These are phyloP conservation scores for Naegleria fowleri DNA, from an alignment of 208 protist species.

Conservation along the genomic window DNA sequence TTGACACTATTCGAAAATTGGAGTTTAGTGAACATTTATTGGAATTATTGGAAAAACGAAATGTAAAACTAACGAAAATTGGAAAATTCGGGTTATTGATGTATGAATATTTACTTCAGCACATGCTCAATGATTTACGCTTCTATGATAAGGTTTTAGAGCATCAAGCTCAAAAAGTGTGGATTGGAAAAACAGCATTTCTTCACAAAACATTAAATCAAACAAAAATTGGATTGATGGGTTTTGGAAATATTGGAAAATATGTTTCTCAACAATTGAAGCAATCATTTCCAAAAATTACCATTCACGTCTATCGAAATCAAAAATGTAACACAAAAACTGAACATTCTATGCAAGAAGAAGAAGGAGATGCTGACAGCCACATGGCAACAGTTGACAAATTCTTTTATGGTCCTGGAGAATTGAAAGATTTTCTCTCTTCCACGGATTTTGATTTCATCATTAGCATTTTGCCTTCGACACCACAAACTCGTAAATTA, in stretches of 20 bases:
- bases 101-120: neutral
- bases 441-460: neutral
- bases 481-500: neutral
- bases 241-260: constrained; percentile 1
- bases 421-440: neutral
- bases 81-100: neutral
- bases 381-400: neutral
- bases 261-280: neutral
- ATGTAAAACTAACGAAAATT: neutral
- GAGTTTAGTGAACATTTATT: neutral
- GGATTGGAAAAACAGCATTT: neutral
- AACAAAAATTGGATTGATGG: neutral
- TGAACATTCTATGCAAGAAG: too few relatives aligned
- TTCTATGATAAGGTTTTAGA: neutral
- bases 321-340: neutral
- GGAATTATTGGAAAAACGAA: neutral
- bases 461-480: neutral
- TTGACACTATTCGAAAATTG: neutral
- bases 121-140: neutral
- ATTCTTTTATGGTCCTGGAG: neutral
- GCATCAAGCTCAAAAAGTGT: neutral
- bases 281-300: neutral
- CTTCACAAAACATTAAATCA: neutral
- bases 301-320: neutral
- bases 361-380: too few relatives aligned